These are phyloP conservation scores for Crucibulum laeve DNA, from an alignment of 768 basidiomycete species.

Conservation along the genomic window DNA sequence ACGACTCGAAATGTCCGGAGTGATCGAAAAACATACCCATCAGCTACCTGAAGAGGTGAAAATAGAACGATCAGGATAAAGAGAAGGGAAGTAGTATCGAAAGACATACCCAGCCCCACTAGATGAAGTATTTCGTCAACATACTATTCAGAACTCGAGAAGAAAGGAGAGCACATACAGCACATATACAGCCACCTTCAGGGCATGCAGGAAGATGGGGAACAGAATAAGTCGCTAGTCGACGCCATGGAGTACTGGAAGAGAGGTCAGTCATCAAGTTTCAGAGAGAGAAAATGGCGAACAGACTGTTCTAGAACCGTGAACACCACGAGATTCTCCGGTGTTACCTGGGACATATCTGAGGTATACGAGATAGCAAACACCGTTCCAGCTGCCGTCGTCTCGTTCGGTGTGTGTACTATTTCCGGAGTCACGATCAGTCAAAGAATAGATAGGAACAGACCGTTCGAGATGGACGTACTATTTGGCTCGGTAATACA, in stretches of 20 bases:
- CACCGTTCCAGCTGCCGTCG: conserved; percentile 40
- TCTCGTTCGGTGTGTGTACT: conserved; percentile 44
- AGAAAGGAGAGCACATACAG: conserved; percentile 21
- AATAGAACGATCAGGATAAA: background rate
- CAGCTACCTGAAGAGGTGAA: conserved; percentile 9
- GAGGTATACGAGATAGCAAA: conserved; percentile 44
- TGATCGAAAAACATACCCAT: conserved; percentile 2
- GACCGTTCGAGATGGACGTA: background rate
- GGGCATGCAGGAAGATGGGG: conserved; percentile 42
- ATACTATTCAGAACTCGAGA: background rate
- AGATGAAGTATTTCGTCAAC: background rate
- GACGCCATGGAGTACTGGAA: conserved; percentile 37
- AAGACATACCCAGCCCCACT: conserved; percentile 40
- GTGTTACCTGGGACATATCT: conserved; percentile 31
- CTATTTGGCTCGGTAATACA: background rate
- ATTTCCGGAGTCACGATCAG: background rate
- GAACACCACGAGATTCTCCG: conserved; percentile 41
- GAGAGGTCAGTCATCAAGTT: background rate
- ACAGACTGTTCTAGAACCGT: conserved; percentile 33
- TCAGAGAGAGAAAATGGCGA: background rate
- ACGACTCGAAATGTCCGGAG: background rate
- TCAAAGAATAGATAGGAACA: background rate
- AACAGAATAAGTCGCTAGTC: conserved; percentile 35
- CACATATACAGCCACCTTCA: conserved; percentile 35
- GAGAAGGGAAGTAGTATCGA: background rate